Evolutionary conservation across 2,329 filamentous ascomycete genomes (phyloP).

Genomic region (Fusarium sambucinum): DNA sequence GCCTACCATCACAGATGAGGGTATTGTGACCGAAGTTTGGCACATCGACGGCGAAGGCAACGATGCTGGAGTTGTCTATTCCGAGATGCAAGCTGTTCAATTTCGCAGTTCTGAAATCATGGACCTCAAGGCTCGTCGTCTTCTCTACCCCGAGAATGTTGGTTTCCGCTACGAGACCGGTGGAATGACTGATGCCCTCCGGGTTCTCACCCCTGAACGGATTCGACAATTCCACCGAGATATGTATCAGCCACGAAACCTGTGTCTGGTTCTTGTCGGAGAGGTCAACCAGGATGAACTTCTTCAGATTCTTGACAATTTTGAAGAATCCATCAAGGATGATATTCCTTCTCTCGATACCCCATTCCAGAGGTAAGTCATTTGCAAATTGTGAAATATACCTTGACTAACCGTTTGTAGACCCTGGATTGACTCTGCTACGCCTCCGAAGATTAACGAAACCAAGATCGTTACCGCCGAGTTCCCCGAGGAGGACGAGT

Average conservation of each 20-base stretch:
- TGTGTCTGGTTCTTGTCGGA: constrained; percentile 91
- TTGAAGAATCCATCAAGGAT: constrained; percentile 87
- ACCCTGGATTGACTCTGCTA: constrained; percentile 91
- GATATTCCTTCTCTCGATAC: constrained; percentile 80
- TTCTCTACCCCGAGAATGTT: constrained; percentile 88
- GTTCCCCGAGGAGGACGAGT: constrained; percentile 97
- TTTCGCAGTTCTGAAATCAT: constrained; percentile 88
- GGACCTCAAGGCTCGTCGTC: constrained; percentile 81
- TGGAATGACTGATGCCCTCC: constrained; percentile 92
- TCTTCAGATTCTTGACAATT: constrained; percentile 83
- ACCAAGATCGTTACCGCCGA: constrained; percentile 83
- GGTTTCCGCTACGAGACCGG: constrained; percentile 99
- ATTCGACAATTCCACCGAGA: constrained; percentile 95
- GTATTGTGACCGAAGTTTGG: constrained; percentile 95
- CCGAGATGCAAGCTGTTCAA: constrained; percentile 97
- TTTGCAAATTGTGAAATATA: neutral
- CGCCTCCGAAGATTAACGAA: constrained; percentile 77
- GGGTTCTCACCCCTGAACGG: constrained; percentile 85
- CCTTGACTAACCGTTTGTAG: constrained; percentile 46
- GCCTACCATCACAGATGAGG: constrained; percentile 91
- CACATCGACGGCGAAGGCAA: constrained; percentile 94
- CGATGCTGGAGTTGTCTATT: constrained; percentile 97
- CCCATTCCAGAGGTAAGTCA: constrained; percentile 75
- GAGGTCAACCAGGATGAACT: constrained; percentile 87
- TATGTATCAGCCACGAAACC: constrained; percentile 98